Evolutionary conservation across 2,329 filamentous ascomycete species (phyloP).

Genomic region (Trichoderma gracile): DNA sequence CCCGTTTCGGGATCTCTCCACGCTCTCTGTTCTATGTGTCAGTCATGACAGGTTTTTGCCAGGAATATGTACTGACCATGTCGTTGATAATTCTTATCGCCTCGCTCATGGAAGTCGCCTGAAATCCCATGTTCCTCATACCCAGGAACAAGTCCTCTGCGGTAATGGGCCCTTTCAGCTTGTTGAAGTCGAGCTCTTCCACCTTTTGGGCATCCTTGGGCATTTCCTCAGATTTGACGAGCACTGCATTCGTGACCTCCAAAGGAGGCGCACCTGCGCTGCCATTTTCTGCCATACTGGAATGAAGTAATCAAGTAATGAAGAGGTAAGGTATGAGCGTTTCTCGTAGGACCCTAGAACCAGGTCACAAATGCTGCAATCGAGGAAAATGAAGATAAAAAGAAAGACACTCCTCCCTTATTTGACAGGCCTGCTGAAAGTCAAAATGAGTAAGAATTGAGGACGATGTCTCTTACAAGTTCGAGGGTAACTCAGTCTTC

Average conservation of each 20-base stretch:
- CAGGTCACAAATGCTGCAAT: background rate
- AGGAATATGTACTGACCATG: conserved; percentile 67
- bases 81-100: conserved; percentile 91
- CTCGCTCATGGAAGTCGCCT: conserved; percentile 72
- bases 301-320: background rate
- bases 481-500: conserved; percentile 5
- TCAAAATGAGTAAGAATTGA: background rate
- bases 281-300: conserved; percentile 39
- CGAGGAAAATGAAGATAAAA: background rate
- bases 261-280: conserved; percentile 52
- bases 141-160: conserved; percentile 79
- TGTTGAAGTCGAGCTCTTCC: conserved; percentile 89
- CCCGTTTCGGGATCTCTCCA: conserved; percentile 81
- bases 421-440: background rate
- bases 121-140: conserved; percentile 83
- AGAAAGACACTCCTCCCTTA: background rate
- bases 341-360: no score
- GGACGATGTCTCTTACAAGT: background rate
- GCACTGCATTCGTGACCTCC: conserved; percentile 74
- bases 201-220: conserved; percentile 78
- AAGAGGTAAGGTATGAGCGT: background rate
- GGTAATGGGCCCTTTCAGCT: conserved; percentile 74
- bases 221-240: conserved; percentile 80
- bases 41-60: background rate
- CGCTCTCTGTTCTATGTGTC: conserved; percentile 52